Percentiles rank a stretch among this genome's conserved stretches.
Conservation (phyloP, 495 filamentous ascomycete genomes). For the Aspergillus nanangensis region DNA sequence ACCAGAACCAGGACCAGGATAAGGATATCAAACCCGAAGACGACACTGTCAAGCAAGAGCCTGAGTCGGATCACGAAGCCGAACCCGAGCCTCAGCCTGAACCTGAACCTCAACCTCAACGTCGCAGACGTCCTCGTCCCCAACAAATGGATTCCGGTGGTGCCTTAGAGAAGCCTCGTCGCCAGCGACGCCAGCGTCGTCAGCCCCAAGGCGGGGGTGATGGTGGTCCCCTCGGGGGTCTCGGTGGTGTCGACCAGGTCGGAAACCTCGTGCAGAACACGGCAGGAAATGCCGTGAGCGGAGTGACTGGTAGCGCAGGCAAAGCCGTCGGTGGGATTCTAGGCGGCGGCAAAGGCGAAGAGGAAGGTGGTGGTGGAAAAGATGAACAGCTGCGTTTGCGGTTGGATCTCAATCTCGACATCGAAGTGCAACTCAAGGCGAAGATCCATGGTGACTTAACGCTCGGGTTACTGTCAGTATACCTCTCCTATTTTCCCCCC, state of each 20-base stretch:
- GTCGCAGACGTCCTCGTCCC: conserved; percentile 22
- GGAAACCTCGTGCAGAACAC: conserved; percentile 60
- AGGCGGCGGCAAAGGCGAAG: conserved; percentile 30
- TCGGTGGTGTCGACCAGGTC: conserved; percentile 55
- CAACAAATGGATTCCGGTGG: conserved; percentile 26
- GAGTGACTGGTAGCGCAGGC: conserved; percentile 52
- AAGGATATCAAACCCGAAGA: conserved; percentile 1
- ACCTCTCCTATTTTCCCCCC: not conserved
- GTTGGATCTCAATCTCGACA: conserved; percentile 81
- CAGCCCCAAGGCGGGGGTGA: conserved; percentile 34
- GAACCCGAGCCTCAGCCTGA: conserved; percentile 20
- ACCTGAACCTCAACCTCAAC: conserved; percentile 20
- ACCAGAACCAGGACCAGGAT: conserved; percentile 19
- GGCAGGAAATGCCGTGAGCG: conserved; percentile 54
- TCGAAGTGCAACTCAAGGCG: conserved; percentile 86
- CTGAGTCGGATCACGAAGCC: conserved; percentile 12
- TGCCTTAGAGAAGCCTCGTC: conserved; percentile 19
- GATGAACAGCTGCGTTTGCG: conserved; percentile 73
- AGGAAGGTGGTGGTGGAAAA: conserved; percentile 41
- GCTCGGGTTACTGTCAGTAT: conserved; percentile 74
- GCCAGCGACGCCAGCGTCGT: conserved; percentile 31
- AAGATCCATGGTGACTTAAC: conserved; percentile 91
- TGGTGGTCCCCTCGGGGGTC: conserved; percentile 44
- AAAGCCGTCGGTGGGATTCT: conserved; percentile 52
- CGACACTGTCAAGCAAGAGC: conserved; percentile 15